Conservation (phyloP, 2,329 filamentous ascomycete genomes). For the Orbilia blumenaviensis region DNA sequence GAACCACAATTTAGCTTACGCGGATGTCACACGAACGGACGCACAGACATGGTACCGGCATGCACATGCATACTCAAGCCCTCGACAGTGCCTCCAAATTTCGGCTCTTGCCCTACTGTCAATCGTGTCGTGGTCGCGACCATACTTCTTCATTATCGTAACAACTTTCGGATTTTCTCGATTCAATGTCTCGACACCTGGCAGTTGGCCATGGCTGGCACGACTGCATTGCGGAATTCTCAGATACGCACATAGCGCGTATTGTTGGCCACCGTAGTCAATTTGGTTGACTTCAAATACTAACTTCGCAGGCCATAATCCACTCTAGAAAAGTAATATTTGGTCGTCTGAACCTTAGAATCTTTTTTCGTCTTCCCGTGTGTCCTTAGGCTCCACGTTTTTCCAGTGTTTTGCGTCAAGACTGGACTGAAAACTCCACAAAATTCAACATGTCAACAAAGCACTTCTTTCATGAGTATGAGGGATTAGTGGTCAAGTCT, state of each 20-base stretch:
- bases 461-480: conserved; percentile 51
- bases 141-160: not conserved
- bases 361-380: not conserved
- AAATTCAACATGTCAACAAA: conserved; percentile 40
- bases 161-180: not conserved
- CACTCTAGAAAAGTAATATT: not conserved
- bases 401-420: not conserved
- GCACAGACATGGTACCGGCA: not conserved
- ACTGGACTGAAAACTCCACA: not conserved
- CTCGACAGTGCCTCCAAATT: not conserved
- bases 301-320: conserved; percentile 2
- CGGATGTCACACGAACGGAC: not conserved
- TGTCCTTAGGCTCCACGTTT: not conserved
- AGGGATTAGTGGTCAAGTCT: conserved; percentile 44
- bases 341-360: conserved; percentile 19
- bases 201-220: not conserved
- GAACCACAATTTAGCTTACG: not conserved
- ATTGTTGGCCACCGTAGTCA: not conserved
- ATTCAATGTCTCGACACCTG: conserved; percentile 21
- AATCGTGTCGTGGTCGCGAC: conserved; percentile 36
- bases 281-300: conserved; percentile 29
- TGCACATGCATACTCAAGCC: not conserved
- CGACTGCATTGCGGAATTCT: no score
- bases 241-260: not conserved
- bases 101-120: not conserved